These are phyloP conservation scores for Colletotrichum australisinense DNA, from an alignment of 2,329 filamentous ascomycete species.

Conservation along the genomic window DNA sequence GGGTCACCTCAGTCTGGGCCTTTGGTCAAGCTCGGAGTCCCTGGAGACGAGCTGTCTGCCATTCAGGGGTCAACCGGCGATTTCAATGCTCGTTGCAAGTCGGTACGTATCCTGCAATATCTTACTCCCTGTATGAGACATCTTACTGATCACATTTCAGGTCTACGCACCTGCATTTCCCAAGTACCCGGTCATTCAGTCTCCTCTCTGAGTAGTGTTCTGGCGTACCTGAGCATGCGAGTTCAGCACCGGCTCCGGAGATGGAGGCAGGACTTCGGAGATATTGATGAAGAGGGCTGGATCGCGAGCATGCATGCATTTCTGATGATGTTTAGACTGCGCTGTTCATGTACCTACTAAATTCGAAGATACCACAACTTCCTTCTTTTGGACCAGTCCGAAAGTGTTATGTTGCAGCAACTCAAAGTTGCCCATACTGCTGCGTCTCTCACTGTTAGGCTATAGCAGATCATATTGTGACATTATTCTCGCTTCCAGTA, in stretches of 20 bases:
- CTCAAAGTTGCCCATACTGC: too few relatives aligned
- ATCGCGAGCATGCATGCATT: neutral
- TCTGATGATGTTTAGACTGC: too few relatives aligned
- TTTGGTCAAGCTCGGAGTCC: slow-evolving; percentile 47
- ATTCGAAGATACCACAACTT: too few relatives aligned
- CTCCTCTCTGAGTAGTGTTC: neutral
- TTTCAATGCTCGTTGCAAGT: slow-evolving; percentile 47
- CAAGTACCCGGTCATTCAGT: slow-evolving; percentile 10
- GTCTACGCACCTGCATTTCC: slow-evolving; percentile 4
- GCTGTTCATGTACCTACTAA: too few relatives aligned
- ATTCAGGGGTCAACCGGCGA: slow-evolving; percentile 44
- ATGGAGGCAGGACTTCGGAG: neutral
- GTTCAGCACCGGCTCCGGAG: neutral
- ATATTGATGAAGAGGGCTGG: neutral
- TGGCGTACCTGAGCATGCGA: neutral
- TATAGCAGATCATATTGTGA: too few relatives aligned
- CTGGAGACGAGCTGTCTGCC: slow-evolving; percentile 46
- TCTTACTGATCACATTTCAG: neutral
- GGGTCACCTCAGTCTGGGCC: slow-evolving; percentile 43
- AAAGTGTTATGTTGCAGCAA: too few relatives aligned
- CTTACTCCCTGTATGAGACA: too few relatives aligned
- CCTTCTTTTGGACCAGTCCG: too few relatives aligned
- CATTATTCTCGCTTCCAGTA: too few relatives aligned
- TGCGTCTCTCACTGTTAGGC: too few relatives aligned
- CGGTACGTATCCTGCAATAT: slow-evolving; percentile 15